These are phyloP conservation scores for Dittrichia graveolens DNA, from an alignment of 129 eudicot genomes.

Conservation along the genomic window DNA sequence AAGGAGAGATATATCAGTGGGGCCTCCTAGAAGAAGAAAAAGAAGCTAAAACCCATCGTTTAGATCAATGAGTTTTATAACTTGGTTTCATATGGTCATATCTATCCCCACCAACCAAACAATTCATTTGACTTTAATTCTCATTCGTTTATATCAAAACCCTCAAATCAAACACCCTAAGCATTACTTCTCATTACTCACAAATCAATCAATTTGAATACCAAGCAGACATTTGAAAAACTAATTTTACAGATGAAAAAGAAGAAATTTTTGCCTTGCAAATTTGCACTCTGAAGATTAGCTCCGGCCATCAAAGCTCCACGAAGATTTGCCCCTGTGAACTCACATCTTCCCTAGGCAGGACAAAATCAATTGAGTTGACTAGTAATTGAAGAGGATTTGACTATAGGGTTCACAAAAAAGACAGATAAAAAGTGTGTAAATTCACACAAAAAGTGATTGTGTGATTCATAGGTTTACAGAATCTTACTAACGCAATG, in stretches of 20 bases:
- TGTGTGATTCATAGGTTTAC: background rate
- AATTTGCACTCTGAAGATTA: constrained; percentile 94
- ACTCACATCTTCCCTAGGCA: constrained; percentile 96
- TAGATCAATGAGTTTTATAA: too few species aligned
- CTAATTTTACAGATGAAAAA: background rate
- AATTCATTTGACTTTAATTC: background rate
- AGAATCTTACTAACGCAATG: constrained; percentile 83
- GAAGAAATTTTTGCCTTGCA: constrained; percentile 60
- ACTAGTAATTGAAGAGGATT: constrained; percentile 25
- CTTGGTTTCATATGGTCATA: too few species aligned
- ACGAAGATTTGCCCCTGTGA: constrained; percentile 96
- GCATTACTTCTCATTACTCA: constrained; percentile 2
- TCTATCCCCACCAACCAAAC: too few species aligned
- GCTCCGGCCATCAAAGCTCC: constrained; percentile 96
- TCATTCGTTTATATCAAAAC: background rate
- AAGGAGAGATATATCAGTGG: too few species aligned
- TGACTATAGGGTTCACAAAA: constrained; percentile 17
- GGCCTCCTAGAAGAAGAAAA: too few species aligned
- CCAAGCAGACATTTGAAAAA: background rate
- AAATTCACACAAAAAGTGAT: background rate
- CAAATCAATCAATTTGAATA: background rate
- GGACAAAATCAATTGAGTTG: constrained; percentile 45
- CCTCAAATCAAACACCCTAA: background rate
- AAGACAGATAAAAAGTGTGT: background rate
- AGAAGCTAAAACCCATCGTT: too few species aligned